phyloP scores from a whole-genome alignment of 1,284 basidiomycete genomes.

The Apiotrichum domesticum region DNA sequence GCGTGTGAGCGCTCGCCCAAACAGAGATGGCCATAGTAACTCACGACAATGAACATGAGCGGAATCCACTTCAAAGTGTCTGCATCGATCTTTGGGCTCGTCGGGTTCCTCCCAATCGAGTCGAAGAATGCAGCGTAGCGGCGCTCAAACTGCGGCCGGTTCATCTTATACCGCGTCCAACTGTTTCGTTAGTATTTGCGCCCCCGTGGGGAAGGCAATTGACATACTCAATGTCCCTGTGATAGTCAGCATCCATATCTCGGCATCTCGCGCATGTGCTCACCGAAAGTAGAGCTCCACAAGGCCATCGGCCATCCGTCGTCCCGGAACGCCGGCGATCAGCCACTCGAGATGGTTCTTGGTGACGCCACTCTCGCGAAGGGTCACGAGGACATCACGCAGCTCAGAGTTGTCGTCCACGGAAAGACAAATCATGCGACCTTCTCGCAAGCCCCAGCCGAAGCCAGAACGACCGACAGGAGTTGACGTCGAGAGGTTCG shows the following conservation, averaged over 20 bases:
- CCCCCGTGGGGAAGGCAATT: not conserved
- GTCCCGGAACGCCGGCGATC: slow-evolving; percentile 44
- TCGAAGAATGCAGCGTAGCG: slow-evolving; percentile 46
- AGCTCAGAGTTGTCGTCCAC: slow-evolving; percentile 39
- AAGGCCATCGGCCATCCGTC: slow-evolving; percentile 45
- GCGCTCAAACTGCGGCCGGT: slow-evolving; percentile 43
- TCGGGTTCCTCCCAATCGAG: slow-evolving; percentile 40
- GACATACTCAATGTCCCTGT: slow-evolving; percentile 18
- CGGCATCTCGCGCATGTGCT: slow-evolving; percentile 8
- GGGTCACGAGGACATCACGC: slow-evolving; percentile 40
- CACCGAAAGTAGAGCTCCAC: slow-evolving; percentile 46
- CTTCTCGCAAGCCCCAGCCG: slow-evolving; percentile 43
- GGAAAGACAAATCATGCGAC: slow-evolving; percentile 34
- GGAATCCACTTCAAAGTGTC: slow-evolving; percentile 48
- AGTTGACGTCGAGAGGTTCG: slow-evolving; percentile 28
- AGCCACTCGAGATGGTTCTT: slow-evolving; percentile 45
- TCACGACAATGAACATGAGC: slow-evolving; percentile 47
- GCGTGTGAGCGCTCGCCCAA: not conserved
- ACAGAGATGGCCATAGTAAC: slow-evolving; percentile 7
- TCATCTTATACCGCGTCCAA: slow-evolving; percentile 50
- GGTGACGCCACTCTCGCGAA: slow-evolving; percentile 46
- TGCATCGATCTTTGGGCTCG: slow-evolving; percentile 43
- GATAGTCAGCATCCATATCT: not conserved
- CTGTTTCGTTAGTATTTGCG: slow-evolving; percentile 19
- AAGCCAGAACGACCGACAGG: slow-evolving; percentile 34